These are phyloP conservation scores for Tricholoma saponaceum DNA, from an alignment of 768 basidiomycete genomes.

Conservation along the genomic window DNA sequence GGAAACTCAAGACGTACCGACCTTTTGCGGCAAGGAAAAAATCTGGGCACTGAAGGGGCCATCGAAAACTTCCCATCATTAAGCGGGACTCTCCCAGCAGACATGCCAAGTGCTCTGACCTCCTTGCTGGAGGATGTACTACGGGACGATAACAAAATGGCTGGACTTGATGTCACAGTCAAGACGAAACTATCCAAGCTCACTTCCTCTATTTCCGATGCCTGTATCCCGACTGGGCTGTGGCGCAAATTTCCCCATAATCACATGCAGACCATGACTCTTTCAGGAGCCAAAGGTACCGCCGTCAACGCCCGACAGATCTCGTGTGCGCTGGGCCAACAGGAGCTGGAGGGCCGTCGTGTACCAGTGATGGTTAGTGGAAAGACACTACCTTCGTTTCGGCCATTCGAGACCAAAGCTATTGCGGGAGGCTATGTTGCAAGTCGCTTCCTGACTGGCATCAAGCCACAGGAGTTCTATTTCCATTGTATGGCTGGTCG, in stretches of 20 bases:
- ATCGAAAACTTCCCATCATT: constrained; percentile 89
- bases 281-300: constrained; percentile 97
- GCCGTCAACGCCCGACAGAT: constrained; percentile 97
- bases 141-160: constrained; percentile 96
- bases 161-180: constrained; percentile 89
- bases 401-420: constrained; percentile 95
- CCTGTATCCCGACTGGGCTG: constrained; percentile 81
- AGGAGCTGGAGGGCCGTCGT: constrained; percentile 96
- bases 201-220: constrained; percentile 86
- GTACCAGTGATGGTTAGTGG: constrained; percentile 99
- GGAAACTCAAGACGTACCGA: constrained; percentile 69
- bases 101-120: constrained; percentile 54
- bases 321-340: constrained; percentile 96
- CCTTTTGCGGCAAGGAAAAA: constrained; percentile 61
- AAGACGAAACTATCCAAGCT: constrained; percentile 83
- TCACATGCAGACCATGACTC: constrained; percentile 99
- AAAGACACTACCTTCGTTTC: constrained; percentile 96
- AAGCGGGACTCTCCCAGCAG: constrained; percentile 39
- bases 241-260: constrained; percentile 95
- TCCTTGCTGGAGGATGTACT: constrained; percentile 85
- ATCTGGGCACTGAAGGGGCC: constrained; percentile 82
- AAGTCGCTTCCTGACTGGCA: constrained; percentile 96
- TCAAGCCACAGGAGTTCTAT: constrained; percentile 98
- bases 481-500: constrained; percentile 99
- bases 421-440: constrained; percentile 98